Evolutionary conservation across 1,284 basidiomycete species (phyloP), one percentile per base, ranked within the genome.

Genomic region (Trichosporon ovoides): DNA sequence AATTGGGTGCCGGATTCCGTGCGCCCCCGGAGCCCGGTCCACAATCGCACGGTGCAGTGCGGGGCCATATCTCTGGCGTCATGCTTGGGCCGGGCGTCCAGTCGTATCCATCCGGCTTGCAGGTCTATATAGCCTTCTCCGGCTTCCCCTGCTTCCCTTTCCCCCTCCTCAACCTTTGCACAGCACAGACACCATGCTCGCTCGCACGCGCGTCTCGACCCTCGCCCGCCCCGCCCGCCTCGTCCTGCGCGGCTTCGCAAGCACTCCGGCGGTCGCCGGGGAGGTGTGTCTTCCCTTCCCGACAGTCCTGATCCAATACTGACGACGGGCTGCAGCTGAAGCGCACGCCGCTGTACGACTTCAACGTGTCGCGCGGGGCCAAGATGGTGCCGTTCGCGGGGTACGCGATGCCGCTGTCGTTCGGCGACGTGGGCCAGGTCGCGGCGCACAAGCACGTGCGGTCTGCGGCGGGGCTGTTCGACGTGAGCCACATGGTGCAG

Each of bases 341-440:
- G 67, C 83, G 81, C 66, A 98, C 95, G 0, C 85, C 86, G 0
- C 80, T 98, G 31, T 93, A 96, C 70, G 89, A 95, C 68, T 95
- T 95, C 73, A 94, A 99, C 75, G 77, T 91, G 58, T 72, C 83
- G 64, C 82, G 92, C 72, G 87, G 84, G 37, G 96, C 87, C 16
- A 96, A 96, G 79, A 94, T 98, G 89, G 93, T 98, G 1, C 88
- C 91, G 0, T 99, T 98, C 74, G 94, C 91, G 1, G 95, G 95
- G 4, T 98, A 86, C 76, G 84, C 85, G 13, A 99, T 99, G 95
- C 95, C 95, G 0, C 81, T 99, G 54, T 80, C 83, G 5, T 99
- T 97, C 71, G 87, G 85, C 16, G 82, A 83, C 55, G 83, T 90
- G 52, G 90, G 91, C 2, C 89, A 92, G 81, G 92, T 92, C 53